Conservation (phyloP, 1,284 basidiomycete genomes). For the Omphalotus olearius region DNA sequence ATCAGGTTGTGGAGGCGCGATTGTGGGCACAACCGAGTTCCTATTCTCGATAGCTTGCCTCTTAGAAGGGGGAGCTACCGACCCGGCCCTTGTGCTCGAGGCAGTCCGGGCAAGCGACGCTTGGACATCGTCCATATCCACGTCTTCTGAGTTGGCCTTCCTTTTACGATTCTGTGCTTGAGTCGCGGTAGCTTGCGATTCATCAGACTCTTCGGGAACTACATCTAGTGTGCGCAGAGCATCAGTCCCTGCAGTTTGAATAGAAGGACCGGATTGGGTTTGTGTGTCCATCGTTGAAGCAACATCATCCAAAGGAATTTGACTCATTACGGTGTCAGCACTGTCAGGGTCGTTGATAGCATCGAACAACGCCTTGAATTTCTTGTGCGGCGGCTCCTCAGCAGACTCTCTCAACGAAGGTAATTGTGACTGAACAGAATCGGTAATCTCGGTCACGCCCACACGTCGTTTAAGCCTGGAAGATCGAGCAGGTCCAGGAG, state of each 20-base stretch:
- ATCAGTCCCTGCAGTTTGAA: neutral
- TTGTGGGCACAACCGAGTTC: conserved; percentile 24
- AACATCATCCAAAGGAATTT: conserved; percentile 19
- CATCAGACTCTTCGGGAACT: conserved; percentile 57
- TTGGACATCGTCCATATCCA: conserved; percentile 34
- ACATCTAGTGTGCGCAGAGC: conserved; percentile 6
- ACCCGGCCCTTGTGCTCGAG: conserved; percentile 8
- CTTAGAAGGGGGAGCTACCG: conserved; percentile 24
- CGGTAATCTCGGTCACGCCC: conserved; percentile 20
- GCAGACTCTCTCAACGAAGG: conserved; percentile 14
- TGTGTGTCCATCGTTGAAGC: conserved; percentile 27
- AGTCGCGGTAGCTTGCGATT: conserved; percentile 22
- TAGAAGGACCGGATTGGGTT: conserved; percentile 20
- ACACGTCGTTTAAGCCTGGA: conserved; percentile 37
- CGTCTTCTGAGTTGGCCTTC: conserved; percentile 25
- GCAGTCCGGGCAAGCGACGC: conserved; percentile 8
- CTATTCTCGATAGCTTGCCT: conserved; percentile 35
- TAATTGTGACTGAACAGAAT: conserved; percentile 4
- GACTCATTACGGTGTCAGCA: conserved; percentile 18
- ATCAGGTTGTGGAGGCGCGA: neutral
- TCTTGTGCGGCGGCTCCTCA: conserved; percentile 49
- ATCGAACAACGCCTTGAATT: conserved; percentile 68
- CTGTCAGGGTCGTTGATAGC: conserved; percentile 50
- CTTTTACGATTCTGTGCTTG: conserved; percentile 7
- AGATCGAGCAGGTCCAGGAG: conserved; percentile 19